Conservation (phyloP, 352 stramenopile genomes). For the Phytophthora tentaculata region DNA sequence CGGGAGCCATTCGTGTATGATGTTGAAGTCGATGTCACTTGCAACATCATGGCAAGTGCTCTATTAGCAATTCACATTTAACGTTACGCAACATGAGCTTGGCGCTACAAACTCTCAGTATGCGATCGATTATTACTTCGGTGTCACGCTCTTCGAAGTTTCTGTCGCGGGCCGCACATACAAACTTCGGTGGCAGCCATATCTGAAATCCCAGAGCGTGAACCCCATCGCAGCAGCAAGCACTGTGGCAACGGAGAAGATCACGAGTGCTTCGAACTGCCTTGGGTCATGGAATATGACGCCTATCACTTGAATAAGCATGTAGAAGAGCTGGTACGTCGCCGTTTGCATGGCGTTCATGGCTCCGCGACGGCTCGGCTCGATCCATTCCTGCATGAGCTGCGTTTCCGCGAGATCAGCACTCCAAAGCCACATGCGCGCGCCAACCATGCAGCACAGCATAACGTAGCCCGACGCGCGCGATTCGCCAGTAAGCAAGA, state of each 20-base stretch:
- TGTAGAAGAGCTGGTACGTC: slow-evolving; percentile 71
- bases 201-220: slow-evolving; percentile 53
- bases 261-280: slow-evolving; percentile 62
- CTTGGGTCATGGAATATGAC: slow-evolving; percentile 60
- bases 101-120: too few species aligned
- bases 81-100: too few species aligned
- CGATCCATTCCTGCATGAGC: slow-evolving; percentile 78
- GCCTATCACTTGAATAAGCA: slow-evolving; percentile 59
- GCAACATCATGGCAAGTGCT: too few species aligned
- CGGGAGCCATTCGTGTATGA: too few species aligned
- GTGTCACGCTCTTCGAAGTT: neutral
- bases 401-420: slow-evolving; percentile 68
- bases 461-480: slow-evolving; percentile 59
- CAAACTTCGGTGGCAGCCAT: slow-evolving; percentile 40
- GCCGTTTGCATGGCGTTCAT: slow-evolving; percentile 77
- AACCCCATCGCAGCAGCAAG: slow-evolving; percentile 59
- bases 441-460: slow-evolving; percentile 53
- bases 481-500: slow-evolving; percentile 58
- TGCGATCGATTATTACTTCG: slow-evolving; percentile 1
- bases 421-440: slow-evolving; percentile 62
- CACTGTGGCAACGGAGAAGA: slow-evolving; percentile 58
- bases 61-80: too few species aligned
- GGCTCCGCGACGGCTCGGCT: slow-evolving; percentile 44
- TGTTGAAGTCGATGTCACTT: too few species aligned
- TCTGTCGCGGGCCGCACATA: slow-evolving; percentile 25